phyloP scores from a whole-genome alignment of 352 stramenopile species.

The Nothophytophthora sp. region DNA sequence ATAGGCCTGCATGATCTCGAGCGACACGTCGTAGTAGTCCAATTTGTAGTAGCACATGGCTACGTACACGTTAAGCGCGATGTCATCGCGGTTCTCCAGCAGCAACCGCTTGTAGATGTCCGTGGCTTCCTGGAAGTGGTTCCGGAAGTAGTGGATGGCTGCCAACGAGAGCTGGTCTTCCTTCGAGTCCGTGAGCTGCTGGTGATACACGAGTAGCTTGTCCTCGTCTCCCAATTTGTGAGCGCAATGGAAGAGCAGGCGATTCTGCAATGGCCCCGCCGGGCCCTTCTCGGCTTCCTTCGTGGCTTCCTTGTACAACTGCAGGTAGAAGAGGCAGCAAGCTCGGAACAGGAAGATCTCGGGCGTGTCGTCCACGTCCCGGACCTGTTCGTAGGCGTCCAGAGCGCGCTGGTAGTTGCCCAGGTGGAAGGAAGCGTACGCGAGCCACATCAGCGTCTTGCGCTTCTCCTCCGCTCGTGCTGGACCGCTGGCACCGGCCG shows the following conservation, averaged over 20 bases:
- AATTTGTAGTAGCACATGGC: conserved; percentile 99
- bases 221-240: conserved; percentile 94
- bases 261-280: conserved; percentile 83
- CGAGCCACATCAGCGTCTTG: conserved; percentile 92
- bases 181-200: conserved; percentile 91
- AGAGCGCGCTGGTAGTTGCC: conserved; percentile 94
- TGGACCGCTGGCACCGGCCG: conserved; percentile 13
- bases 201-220: conserved; percentile 94
- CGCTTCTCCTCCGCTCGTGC: conserved; percentile 53
- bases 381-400: conserved; percentile 89
- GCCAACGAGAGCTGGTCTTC: conserved; percentile 96
- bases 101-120: conserved; percentile 97
- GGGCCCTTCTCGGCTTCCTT: conserved; percentile 74
- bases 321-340: conserved; percentile 94
- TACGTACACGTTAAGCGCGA: conserved; percentile 98
- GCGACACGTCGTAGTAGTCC: conserved; percentile 96
- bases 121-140: conserved; percentile 94
- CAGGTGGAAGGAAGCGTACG: conserved; percentile 95
- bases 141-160: conserved; percentile 95
- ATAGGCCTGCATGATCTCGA: conserved; percentile 97
- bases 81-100: conserved; percentile 94
- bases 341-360: conserved; percentile 90
- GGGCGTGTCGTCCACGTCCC: conserved; percentile 54
- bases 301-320: conserved; percentile 90
- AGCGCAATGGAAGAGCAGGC: conserved; percentile 95